These are phyloP conservation scores for Pseudogymnoascus sp. DNA, from an alignment of 2,329 filamentous ascomycete species.

Conservation along the genomic window DNA sequence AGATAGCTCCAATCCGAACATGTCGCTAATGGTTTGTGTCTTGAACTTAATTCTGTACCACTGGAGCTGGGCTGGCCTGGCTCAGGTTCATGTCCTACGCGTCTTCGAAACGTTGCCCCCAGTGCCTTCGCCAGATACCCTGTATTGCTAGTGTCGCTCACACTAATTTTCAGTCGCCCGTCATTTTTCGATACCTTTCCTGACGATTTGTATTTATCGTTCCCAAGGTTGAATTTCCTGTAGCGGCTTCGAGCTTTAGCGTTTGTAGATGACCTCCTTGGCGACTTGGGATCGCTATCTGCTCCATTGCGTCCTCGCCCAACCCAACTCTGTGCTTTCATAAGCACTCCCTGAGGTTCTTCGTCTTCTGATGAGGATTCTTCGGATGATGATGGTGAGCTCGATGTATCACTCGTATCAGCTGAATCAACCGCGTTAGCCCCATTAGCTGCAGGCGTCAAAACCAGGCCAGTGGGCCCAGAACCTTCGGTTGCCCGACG, in stretches of 20 bases:
- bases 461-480: not conserved
- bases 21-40: not conserved
- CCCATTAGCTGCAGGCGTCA: not conserved
- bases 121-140: constrained; percentile 70
- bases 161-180: constrained; percentile 63
- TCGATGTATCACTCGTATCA: not conserved
- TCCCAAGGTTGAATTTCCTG: constrained; percentile 51
- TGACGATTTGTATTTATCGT: constrained; percentile 57
- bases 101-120: constrained; percentile 54
- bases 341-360: not conserved
- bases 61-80: not conserved
- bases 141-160: constrained; percentile 61
- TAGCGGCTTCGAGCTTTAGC: constrained; percentile 28
- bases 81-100: constrained; percentile 32
- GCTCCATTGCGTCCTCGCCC: not conserved
- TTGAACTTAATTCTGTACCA: not conserved
- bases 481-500: not conserved
- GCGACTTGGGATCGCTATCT: not conserved
- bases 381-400: constrained; percentile 1
- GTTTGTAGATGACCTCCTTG: not conserved
- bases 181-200: constrained; percentile 61
- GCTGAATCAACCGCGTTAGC: not conserved
- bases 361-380: not conserved
- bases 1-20: constrained; percentile 15
- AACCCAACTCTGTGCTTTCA: not conserved